Evolutionary conservation across 176 grass and related monocot species (phyloP).

Genomic region (Oryza coarctata): DNA sequence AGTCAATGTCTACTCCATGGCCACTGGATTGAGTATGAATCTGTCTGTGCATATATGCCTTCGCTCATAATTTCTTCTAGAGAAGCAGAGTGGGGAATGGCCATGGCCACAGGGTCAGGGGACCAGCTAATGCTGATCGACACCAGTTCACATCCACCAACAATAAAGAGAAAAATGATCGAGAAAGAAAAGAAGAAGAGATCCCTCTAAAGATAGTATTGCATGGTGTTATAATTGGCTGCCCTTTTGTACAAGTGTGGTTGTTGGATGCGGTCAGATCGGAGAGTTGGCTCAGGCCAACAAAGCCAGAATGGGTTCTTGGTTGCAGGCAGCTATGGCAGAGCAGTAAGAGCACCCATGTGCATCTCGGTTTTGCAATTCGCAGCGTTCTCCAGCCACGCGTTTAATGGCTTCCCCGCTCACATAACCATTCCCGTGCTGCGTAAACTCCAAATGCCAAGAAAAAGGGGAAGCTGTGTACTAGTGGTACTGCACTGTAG

Average conservation of each 20-base stretch:
- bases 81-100: neutral
- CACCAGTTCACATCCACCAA: constrained; percentile 11
- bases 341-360: neutral
- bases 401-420: neutral
- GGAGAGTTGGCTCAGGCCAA: neutral
- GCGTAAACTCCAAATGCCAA: constrained; percentile 33
- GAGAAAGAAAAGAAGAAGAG: neutral
- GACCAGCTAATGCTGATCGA: constrained; percentile 1
- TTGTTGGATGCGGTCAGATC: neutral
- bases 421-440: constrained; percentile 18
- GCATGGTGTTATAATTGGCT: neutral
- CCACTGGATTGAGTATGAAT: neutral
- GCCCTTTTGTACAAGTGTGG: neutral
- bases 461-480: neutral
- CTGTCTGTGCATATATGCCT: neutral
- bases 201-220: neutral
- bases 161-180: neutral
- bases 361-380: neutral
- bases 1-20: neutral
- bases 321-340: neutral
- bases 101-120: neutral
- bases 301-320: too few species aligned
- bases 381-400: neutral
- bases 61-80: neutral
- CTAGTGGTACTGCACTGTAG: neutral